Evolutionary conservation across 306 rosid species (phyloP), one percentile per base, ranked within the genome.

Genomic region (Dalbergia cultrata): DNA sequence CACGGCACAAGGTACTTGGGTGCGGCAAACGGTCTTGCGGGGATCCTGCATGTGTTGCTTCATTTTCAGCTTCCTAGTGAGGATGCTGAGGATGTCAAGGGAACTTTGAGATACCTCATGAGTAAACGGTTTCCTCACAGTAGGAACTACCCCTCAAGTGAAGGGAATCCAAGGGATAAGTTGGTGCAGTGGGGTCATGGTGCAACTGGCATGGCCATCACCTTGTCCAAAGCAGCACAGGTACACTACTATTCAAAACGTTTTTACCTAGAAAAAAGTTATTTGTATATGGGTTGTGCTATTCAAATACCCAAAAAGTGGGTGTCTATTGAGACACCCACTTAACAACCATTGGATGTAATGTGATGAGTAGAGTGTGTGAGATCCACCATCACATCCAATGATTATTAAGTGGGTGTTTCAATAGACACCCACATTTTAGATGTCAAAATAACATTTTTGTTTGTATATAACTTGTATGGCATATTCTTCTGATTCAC

Each of bases 141-240:
- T 60, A 95, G 98, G 19, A 95, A 95, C 82, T 95, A 95, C 77
- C 97, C 98, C 6, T 90, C 91, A n/a, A 95, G 97, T 17, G 98
- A 95, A 84, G 97, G 98, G 22, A 95, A 90, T 79, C 86, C 90
- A 0, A 90, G 97, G 57, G 97, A 92, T 80, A 91, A 91, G 87
- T 78, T 92, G 34, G 97, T 95, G 44, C 97, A 92, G 69, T 95
- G 98, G 98, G 73, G 89, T 81, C 98, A 92, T 84, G 98, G 98
- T 9, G 97, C 97, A 10, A 86, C 97, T 47, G 92, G 97, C 80
- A 90, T 95, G 87, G 90, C 94, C 71, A 83, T 95, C 72, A 92
- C 98, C 9, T 82, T 95, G 75, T 90, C 90, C 84, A 92, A 90
- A 92, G 97, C 97, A 41, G 90, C 98, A 63, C 86, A 91, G 97